These are phyloP conservation scores for Penicillium sp. DNA, from an alignment of 2,329 filamentous ascomycete species.

Conservation along the genomic window DNA sequence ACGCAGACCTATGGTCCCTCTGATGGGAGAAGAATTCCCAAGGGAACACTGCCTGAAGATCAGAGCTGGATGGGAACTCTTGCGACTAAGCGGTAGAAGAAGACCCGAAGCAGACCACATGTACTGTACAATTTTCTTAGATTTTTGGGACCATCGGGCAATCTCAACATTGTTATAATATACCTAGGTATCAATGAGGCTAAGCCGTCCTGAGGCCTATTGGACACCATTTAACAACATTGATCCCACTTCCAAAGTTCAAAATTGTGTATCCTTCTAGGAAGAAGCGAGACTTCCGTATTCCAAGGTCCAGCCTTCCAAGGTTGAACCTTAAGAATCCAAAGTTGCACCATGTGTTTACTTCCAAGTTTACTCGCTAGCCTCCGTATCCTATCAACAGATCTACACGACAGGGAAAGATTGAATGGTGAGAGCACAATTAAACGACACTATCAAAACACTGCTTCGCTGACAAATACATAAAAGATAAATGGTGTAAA, in stretches of 20 bases:
- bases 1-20: constrained; percentile 26
- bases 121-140: constrained; percentile 1
- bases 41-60: constrained; percentile 24
- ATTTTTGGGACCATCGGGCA: not conserved
- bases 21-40: constrained; percentile 22
- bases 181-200: not conserved
- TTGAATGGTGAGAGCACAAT: constrained; percentile 12
- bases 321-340: no score
- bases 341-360: no score
- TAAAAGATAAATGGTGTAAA: constrained; percentile 11
- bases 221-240: no score
- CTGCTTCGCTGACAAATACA: constrained; percentile 19
- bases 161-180: no score
- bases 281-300: no score
- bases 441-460: constrained; percentile 15
- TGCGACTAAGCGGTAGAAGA: constrained; percentile 16
- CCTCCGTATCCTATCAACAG: no score
- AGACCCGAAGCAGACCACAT: not conserved
- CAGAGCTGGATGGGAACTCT: constrained; percentile 39
- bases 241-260: no score
- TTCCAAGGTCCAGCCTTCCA: no score
- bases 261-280: no score
- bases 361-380: no score
- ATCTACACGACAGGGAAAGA: not conserved
- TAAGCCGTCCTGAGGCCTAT: no score